These are phyloP conservation scores for Apiotrichum gracile DNA, from an alignment of 1,284 basidiomycete species.

Conservation along the genomic window DNA sequence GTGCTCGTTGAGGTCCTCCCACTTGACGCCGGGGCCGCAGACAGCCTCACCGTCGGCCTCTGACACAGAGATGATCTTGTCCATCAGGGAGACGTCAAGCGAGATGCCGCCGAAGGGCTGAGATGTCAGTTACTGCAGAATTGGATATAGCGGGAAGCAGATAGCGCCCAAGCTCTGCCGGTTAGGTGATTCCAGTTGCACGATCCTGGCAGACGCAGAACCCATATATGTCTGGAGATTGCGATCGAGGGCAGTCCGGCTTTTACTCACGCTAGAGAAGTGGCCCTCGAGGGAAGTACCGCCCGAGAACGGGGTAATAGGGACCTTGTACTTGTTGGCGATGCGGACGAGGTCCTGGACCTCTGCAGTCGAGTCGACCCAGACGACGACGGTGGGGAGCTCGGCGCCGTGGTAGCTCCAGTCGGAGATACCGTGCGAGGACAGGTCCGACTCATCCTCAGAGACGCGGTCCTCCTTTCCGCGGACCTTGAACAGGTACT, in stretches of 20 bases:
- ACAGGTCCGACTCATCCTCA: slow-evolving; percentile 42
- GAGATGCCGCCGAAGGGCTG: slow-evolving; percentile 65
- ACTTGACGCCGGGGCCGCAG: slow-evolving; percentile 75
- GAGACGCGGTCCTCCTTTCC: slow-evolving; percentile 36
- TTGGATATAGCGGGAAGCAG: neutral
- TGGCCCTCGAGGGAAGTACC: slow-evolving; percentile 46
- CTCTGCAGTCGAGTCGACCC: slow-evolving; percentile 43
- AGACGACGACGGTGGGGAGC: slow-evolving; percentile 46
- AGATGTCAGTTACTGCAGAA: too few species aligned
- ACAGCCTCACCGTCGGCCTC: slow-evolving; percentile 74
- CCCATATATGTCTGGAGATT: too few species aligned
- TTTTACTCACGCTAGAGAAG: slow-evolving; percentile 36
- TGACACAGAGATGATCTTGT: slow-evolving; percentile 60
- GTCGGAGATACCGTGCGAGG: slow-evolving; percentile 41
- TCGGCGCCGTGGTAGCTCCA: slow-evolving; percentile 46
- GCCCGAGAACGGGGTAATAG: slow-evolving; percentile 46
- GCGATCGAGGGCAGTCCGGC: neutral
- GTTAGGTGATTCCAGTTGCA: too few species aligned
- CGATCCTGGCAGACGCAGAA: too few species aligned
- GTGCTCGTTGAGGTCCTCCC: slow-evolving; percentile 77
- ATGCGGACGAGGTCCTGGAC: slow-evolving; percentile 42
- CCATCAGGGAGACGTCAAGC: slow-evolving; percentile 78
- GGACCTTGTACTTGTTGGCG: slow-evolving; percentile 36
- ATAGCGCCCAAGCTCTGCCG: neutral
- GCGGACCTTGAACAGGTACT: slow-evolving; percentile 15